These are phyloP conservation scores for Zygosaccharomyces kombuchaensis DNA, from an alignment of 805 yeast species.

Conservation along the genomic window DNA sequence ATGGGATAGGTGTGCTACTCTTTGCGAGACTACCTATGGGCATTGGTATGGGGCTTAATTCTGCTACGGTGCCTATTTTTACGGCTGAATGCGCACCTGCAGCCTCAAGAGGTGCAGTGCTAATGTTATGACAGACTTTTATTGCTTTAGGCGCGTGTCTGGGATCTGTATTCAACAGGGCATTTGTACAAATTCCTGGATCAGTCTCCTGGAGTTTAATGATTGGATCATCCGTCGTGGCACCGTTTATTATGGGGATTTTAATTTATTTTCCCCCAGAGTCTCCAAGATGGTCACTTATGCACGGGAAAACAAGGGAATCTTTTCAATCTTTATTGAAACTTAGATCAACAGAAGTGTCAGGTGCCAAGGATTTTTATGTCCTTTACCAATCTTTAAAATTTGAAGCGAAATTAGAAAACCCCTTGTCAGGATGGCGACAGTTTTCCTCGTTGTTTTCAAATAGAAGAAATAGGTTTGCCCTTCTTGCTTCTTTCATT, in stretches of 20 bases:
- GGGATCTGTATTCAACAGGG: conserved; percentile 73
- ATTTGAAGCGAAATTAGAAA: conserved; percentile 40
- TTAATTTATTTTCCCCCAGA: conserved; percentile 50
- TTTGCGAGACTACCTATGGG: conserved; percentile 60
- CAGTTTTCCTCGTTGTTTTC: conserved; percentile 47
- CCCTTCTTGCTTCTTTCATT: conserved; percentile 56
- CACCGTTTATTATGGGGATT: conserved; percentile 42
- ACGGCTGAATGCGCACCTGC: conserved; percentile 71
- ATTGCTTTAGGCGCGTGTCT: conserved; percentile 69
- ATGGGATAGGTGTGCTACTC: conserved; percentile 57
- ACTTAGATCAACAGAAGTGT: conserved; percentile 43
- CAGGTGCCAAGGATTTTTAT: conserved; percentile 49
- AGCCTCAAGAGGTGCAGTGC: conserved; percentile 61
- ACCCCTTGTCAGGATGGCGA: conserved; percentile 48
- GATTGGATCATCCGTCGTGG: conserved; percentile 62
- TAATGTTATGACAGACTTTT: conserved; percentile 64
- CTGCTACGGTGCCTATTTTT: conserved; percentile 76
- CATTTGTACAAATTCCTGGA: conserved; percentile 50
- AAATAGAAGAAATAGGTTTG: conserved; percentile 48
- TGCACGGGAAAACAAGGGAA: conserved; percentile 47
- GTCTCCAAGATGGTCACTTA: conserved; percentile 67
- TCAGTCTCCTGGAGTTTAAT: conserved; percentile 74
- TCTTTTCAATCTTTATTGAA: conserved; percentile 45
- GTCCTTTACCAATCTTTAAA: conserved; percentile 28
- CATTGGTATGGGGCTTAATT: conserved; percentile 68